Percentiles rank a stretch among this genome's conserved stretches.
phyloP scores from a whole-genome alignment of 768 basidiomycete species.

The Boletus patriciae region DNA sequence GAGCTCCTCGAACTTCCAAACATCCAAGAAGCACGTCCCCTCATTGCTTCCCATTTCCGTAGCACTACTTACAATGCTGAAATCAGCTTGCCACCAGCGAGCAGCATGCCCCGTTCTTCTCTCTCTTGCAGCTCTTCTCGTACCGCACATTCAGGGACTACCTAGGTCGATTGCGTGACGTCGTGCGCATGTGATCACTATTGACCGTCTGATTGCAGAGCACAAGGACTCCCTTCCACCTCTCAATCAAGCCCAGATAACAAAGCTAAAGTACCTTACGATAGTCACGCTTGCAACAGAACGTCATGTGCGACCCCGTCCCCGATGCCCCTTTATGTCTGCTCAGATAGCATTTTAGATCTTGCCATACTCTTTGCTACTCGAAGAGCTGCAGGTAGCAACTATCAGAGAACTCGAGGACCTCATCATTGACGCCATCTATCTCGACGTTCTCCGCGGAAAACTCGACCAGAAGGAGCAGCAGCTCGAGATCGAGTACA shows the following conservation, averaged over 20 bases:
- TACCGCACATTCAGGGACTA: slow-evolving; percentile 89
- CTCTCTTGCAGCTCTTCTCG: slow-evolving; percentile 82
- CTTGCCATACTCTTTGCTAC: slow-evolving; percentile 75
- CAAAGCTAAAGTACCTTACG: slow-evolving; percentile 91
- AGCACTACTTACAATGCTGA: neutral
- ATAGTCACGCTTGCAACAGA: slow-evolving; percentile 81
- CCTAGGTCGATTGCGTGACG: slow-evolving; percentile 50
- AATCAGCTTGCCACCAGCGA: slow-evolving; percentile 67
- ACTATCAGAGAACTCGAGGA: slow-evolving; percentile 91
- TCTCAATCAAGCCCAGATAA: slow-evolving; percentile 69
- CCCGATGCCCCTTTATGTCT: neutral
- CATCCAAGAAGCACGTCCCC: slow-evolving; percentile 71
- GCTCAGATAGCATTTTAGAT: slow-evolving; percentile 47
- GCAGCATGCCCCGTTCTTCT: slow-evolving; percentile 58
- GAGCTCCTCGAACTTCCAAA: slow-evolving; percentile 82
- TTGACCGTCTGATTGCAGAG: slow-evolving; percentile 42
- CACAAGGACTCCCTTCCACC: slow-evolving; percentile 65
- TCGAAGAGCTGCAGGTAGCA: slow-evolving; percentile 68
- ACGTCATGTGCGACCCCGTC: slow-evolving; percentile 58
- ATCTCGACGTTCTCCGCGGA: slow-evolving; percentile 84
- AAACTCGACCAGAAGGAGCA: slow-evolving; percentile 92
- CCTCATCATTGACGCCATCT: slow-evolving; percentile 95
- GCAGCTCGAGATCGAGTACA: slow-evolving; percentile 89
- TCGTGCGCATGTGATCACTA: neutral
- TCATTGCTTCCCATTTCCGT: neutral